Base-by-base conservation (phyloP, 2,329 filamentous ascomycete species). In the Amesomyces nigricolor region DNA sequence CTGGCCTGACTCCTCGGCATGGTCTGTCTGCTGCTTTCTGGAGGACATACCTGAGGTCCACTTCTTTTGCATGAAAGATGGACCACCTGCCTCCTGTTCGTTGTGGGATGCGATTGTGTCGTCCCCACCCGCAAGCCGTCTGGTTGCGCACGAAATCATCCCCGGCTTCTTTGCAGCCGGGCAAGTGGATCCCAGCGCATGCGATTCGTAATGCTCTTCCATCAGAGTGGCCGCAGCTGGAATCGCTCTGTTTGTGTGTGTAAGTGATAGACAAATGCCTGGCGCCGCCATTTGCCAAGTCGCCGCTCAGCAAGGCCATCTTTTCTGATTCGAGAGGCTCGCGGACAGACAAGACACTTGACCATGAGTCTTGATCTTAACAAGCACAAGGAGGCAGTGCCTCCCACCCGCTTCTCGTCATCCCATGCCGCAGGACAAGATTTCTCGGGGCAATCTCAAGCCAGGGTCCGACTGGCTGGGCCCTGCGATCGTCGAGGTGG, bases 401-500 rank as follows among this genome's bases (percentile, higher is more conserved):
- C 39, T 19, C 29, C 30, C 13, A 26, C 10, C 42, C 37, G 37
- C 37, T 14, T n/a, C 29, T 16, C 37, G 40, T 53, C 47, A n/a
- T 51, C 55, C 32, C 43, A 54, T 32, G 44, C 40, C 43, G 43
- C 53, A 51, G 50, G 47, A 56, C 40, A 32, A 44, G 40, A 43
- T 26, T 52, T 35, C 35, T 22, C 19, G 30, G 50, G 45, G 38
- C 54, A 51, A 51, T 50, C 22, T 52, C 51, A 30, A 40, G 54
- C 44, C 37, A 50, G 54, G 37, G 48, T 53, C 45, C 48, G 50
- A 59, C 54, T 59, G 57, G 57, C 39, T 35, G 17, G 39, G 38
- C 54, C 57, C 57, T 51, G 40, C 57, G 54, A 54, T 57, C 44
- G 9, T n/a, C 38, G 5, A 30, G 14, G 16, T 37, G 50, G 57